phyloP scores from a whole-genome alignment of 2,329 filamentous ascomycete genomes.

The Talaromyces amestolkiae region DNA sequence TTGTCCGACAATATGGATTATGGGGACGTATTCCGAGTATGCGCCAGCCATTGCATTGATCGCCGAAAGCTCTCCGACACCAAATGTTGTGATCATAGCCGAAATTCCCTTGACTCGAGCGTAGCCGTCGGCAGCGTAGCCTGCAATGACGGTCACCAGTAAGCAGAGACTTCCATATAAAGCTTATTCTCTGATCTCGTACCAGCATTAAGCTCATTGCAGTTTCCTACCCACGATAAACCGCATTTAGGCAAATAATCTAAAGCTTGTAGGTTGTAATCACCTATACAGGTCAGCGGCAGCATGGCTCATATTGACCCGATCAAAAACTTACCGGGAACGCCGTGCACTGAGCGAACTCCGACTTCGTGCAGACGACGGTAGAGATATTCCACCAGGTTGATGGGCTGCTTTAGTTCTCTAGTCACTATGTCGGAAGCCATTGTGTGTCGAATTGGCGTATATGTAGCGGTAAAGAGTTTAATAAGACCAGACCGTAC shows the following conservation, averaged over 20 bases:
- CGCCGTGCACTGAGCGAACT: constrained; percentile 50
- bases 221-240: constrained; percentile 60
- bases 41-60: constrained; percentile 73
- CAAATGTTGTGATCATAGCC: constrained; percentile 70
- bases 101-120: constrained; percentile 67
- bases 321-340: constrained; percentile 51
- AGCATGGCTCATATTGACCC: constrained; percentile 4
- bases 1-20: constrained; percentile 61
- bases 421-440: constrained; percentile 37
- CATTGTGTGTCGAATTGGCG: constrained; percentile 1
- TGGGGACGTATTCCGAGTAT: constrained; percentile 68
- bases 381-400: constrained; percentile 52
- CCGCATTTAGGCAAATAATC: constrained; percentile 57
- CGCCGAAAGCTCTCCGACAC: constrained; percentile 66
- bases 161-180: not conserved
- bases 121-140: constrained; percentile 74
- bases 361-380: constrained; percentile 50
- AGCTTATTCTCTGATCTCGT: constrained; percentile 20
- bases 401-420: constrained; percentile 40
- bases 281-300: constrained; percentile 35
- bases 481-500: too few species aligned
- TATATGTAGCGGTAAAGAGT: not conserved
- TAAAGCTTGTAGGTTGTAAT: constrained; percentile 66
- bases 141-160: constrained; percentile 29
- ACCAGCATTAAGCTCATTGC: constrained; percentile 61